Evolutionary conservation across 2,329 filamentous ascomycete genomes (phyloP), one percentile per base, ranked within the genome.

Genomic region (Clarireedia homoeocarpa): DNA sequence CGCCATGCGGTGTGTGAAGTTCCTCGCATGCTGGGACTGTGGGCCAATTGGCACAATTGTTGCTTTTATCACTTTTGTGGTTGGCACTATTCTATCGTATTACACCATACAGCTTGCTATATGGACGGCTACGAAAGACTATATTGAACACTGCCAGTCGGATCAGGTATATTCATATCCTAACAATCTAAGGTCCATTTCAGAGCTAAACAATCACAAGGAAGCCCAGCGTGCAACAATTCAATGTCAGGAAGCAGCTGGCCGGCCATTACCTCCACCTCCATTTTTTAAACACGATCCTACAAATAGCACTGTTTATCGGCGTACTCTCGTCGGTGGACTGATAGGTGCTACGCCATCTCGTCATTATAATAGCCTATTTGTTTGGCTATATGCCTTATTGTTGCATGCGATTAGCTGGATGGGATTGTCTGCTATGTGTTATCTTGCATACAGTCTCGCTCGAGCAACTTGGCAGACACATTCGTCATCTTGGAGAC

Each of bases 81-180:
- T 53, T 14, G 30, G 42, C 3, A 47, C 9, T 9, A 2, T 47
- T 12, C 4, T 47, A 6, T 23, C 42, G 2, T 39, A 27, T 17
- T 15, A 27, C 20, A 12, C 14, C 6, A 14, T 53, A 3, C 39
- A 53, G 10, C 9, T 47, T 5, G 51, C 51, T 1, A 47, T 47
- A 26, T 53, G 51, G 51, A 39, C 51, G 9, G 51, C 51, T 15
- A 53, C 42, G 9, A 40, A 51, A 14, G 49, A 51, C 23, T 51
- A 34, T 27, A 51, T 51, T 9, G 49, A 51, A n/a, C 26, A 51
- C 10, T 51, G 49, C 23, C 49, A 45, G 5, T 38, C 26, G 23
- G 26, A 45, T 34, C 23, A 30, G 38, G 49, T 51, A 15, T 2
- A 42, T 42, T 42, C 15, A 7, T 30, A 15, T 30, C 24, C 34